Conservation (phyloP, 2,329 filamentous ascomycete species). For the Onygenales sp. region DNA sequence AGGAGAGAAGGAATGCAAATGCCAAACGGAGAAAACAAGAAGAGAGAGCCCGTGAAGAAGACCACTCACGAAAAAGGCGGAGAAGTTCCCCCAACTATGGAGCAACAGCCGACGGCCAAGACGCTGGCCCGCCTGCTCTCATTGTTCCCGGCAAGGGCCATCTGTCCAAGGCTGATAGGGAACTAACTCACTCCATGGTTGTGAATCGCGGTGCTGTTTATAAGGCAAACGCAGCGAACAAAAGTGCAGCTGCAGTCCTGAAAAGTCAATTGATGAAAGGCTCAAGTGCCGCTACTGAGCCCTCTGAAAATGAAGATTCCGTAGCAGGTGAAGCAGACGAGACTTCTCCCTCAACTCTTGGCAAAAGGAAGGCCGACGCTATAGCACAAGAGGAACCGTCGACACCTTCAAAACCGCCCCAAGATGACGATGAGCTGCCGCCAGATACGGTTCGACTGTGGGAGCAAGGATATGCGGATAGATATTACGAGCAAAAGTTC, state of each 20-base stretch:
- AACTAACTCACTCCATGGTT: constrained; percentile 78
- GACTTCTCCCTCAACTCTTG: constrained; percentile 24
- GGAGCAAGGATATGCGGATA: constrained; percentile 90
- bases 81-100: constrained; percentile 37
- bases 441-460: constrained; percentile 80
- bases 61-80: constrained; percentile 32
- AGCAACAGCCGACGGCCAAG: constrained; percentile 18
- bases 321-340: constrained; percentile 16
- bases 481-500: constrained; percentile 97
- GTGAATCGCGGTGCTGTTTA: constrained; percentile 60
- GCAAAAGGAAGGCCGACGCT: constrained; percentile 59
- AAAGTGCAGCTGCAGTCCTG: constrained; percentile 81
- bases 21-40: constrained; percentile 70
- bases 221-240: constrained; percentile 74
- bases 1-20: constrained; percentile 72
- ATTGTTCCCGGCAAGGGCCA: constrained; percentile 47
- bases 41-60: constrained; percentile 44
- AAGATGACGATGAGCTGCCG: constrained; percentile 51
- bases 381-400: constrained; percentile 55
- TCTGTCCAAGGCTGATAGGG: constrained; percentile 47
- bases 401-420: constrained; percentile 38
- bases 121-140: constrained; percentile 35
- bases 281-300: constrained; percentile 15
- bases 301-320: constrained; percentile 13
- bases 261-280: constrained; percentile 63